Evolutionary conservation across 108 stramenopile species (phyloP).

Genomic region (Cyclostephanos tholiformis): DNA sequence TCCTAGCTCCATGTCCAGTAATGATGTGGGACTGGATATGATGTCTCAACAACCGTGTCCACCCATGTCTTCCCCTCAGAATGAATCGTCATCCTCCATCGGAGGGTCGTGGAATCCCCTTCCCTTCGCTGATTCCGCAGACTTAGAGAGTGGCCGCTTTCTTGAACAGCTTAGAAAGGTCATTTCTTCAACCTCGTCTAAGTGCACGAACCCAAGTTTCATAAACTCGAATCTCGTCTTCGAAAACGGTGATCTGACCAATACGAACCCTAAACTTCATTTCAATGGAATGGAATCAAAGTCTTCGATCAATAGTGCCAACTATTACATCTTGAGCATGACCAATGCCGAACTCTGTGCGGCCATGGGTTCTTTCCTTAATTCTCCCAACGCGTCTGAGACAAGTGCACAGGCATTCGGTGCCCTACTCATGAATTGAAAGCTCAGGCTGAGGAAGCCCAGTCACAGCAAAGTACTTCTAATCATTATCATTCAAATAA

Average conservation of each 20-base stretch:
- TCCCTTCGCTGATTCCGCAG: constrained; percentile 15
- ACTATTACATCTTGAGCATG: constrained; percentile 18
- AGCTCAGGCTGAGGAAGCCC: not conserved
- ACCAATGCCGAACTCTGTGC: constrained; percentile 1
- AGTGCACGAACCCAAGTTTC: constrained; percentile 2
- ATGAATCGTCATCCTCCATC: not conserved
- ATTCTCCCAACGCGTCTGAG: constrained; percentile 7
- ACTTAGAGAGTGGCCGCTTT: constrained; percentile 15
- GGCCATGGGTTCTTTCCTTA: constrained; percentile 8
- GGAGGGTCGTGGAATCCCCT: constrained; percentile 20
- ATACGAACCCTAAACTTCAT: not conserved
- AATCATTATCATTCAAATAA: constrained; percentile 3
- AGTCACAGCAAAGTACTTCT: not conserved
- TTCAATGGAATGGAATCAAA: not conserved
- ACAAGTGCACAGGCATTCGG: constrained; percentile 21
- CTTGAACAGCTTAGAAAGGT: constrained; percentile 2
- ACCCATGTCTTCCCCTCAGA: not conserved
- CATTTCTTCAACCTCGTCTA: constrained; percentile 22
- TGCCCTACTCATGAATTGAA: constrained; percentile 19
- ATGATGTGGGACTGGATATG: not conserved
- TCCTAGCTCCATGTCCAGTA: not conserved
- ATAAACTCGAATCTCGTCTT: not conserved
- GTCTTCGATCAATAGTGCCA: not conserved
- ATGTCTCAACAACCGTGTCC: not conserved
- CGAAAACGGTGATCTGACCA: not conserved